phyloP scores from a whole-genome alignment of 306 rosid species.

The Nissolia schottii region DNA sequence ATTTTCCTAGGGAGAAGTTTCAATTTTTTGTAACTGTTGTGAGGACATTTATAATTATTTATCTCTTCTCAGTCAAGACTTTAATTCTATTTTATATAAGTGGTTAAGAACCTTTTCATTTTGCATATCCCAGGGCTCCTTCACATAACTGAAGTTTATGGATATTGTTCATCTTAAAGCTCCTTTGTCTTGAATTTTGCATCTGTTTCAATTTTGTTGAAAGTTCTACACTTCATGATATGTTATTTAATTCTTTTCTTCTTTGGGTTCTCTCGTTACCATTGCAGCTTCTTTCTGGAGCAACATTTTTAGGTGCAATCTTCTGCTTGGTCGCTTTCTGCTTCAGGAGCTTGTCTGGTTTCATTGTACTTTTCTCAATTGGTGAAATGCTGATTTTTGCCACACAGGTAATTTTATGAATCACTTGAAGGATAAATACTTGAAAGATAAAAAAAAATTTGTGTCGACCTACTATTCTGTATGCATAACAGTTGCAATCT shows the following conservation, averaged over 20 bases:
- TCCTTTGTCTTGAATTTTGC: slow-evolving; percentile 16
- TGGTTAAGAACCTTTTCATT: not conserved
- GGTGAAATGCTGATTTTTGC: slow-evolving; percentile 89
- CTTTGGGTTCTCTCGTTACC: slow-evolving; percentile 23
- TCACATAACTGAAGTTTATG: not conserved
- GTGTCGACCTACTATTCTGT: not conserved
- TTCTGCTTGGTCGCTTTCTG: slow-evolving; percentile 83
- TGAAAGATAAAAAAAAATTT: too few relatives aligned
- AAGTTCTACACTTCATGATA: not conserved
- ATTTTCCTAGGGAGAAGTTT: not conserved
- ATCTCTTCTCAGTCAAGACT: not conserved
- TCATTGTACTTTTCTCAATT: slow-evolving; percentile 55
- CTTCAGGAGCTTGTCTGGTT: slow-evolving; percentile 57
- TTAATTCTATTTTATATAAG: not conserved
- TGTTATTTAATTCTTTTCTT: slow-evolving; percentile 10
- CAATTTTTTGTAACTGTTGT: not conserved
- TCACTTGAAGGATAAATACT: not conserved
- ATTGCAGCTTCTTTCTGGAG: slow-evolving; percentile 77
- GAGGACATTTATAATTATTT: not conserved
- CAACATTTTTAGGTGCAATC: slow-evolving; percentile 79
- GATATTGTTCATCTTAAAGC: not conserved
- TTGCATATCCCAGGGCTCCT: not conserved
- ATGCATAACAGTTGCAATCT: slow-evolving; percentile 1
- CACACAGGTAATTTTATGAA: slow-evolving; percentile 60
- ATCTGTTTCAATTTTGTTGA: not conserved